Base-by-base conservation (phyloP, 805 yeast species). In the Gaillardinia entomophila region DNA sequence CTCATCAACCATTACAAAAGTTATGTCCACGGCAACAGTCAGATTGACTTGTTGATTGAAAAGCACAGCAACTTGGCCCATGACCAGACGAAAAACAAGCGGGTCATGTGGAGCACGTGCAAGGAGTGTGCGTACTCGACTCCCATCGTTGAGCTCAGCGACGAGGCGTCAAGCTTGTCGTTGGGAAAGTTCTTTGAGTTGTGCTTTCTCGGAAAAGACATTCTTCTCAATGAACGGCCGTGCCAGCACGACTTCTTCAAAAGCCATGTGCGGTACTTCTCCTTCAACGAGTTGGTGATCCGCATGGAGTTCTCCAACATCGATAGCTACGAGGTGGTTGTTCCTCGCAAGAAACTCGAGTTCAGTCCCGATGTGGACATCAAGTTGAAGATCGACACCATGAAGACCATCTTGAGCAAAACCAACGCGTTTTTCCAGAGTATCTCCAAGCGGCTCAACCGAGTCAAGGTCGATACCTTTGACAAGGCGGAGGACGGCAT, bases 131-230 rank as follows among this genome's bases (percentile, higher is more conserved):
- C 78, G 11, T 73, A 69, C 24, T 67, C 81, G 0, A 79, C 95
- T 2, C 92, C 96, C 0, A 77, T 82, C 4, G 60, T 80, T 11
- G 84, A 85, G 13, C 77, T 94, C 81, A 82, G 84, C 46, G 90
- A 87, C 30, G 79, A 79, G 25, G 79, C 97, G 0, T 89, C 94
- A 81, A 87, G 81, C 48, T 80, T 79, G 42, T 90, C 97, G 0
- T 81, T 92, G 57, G 98, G 97, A 0, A 94, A 94, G 51, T 92
- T 84, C 51, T 62, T 92, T 16, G 97, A 92, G 60, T 62, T 89
- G 15, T 66, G 82, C 19, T 89, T 89, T 51, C 87, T 95, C 84
- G 68, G 68, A 3, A 48, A 51, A 15, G 48, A 55, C 30, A 59
- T 64, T 2, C 37, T 38, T 4, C 34, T 45, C 16, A 75, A 82